A percentile compares a stretch with the other conserved stretches of the same genome.
Evolutionary conservation across 2,329 filamentous ascomycete genomes (phyloP).

Genomic region (Aspergillus aculeatinus): DNA sequence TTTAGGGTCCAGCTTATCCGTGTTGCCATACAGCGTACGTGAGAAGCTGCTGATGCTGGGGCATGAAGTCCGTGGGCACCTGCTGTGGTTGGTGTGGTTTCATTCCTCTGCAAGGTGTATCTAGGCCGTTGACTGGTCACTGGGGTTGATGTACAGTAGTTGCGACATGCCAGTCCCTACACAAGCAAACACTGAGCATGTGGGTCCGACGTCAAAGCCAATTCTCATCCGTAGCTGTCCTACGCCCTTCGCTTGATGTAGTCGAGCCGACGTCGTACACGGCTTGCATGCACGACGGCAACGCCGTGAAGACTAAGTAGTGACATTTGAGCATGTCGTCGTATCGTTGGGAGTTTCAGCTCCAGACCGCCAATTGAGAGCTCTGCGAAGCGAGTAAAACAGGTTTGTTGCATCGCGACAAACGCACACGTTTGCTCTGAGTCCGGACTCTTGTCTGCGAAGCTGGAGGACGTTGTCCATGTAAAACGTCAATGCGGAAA

Average conservation of each 20-base stretch:
- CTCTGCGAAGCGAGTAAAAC: not conserved
- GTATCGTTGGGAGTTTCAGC: not conserved
- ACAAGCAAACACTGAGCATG: not conserved
- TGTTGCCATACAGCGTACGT: no score
- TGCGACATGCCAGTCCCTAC: not conserved
- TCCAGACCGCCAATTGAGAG: not conserved
- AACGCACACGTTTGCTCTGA: not conserved
- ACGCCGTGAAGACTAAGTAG: not conserved
- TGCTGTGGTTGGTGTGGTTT: no score
- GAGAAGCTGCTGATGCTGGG: no score
- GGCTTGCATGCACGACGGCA: not conserved
- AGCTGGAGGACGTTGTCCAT: not conserved
- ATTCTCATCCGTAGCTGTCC: not conserved
- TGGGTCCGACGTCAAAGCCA: not conserved
- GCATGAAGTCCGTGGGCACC: no score
- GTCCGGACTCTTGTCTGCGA: no score
- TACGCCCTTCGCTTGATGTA: not conserved
- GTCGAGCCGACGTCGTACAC: not conserved
- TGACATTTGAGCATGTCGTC: not conserved
- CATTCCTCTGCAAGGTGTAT: no score
- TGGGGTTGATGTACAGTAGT: no score
- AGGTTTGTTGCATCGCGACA: not conserved
- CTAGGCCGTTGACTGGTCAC: no score
- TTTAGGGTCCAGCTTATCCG: no score
- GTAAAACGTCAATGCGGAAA: not conserved